phyloP scores from a whole-genome alignment of 352 stramenopile species.

The Aphanomyces euteiches region DNA sequence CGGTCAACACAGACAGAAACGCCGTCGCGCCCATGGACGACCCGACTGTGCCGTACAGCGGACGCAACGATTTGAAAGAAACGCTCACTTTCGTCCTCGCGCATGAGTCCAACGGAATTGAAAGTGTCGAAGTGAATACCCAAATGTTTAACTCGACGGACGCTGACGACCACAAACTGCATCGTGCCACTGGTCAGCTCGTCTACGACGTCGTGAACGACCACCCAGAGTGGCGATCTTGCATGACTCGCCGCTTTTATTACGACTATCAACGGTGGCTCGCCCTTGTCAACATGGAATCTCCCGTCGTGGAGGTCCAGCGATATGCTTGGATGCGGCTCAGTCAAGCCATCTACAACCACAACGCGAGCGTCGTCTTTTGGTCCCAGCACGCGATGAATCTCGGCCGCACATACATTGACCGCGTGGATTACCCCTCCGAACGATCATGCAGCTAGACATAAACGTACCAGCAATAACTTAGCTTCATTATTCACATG shows the following conservation, averaged over 20 bases:
- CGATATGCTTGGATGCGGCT: slow-evolving; percentile 7
- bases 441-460: no score
- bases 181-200: neutral
- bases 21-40: slow-evolving; percentile 1
- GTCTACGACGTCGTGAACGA: slow-evolving; percentile 3
- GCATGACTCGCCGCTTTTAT: slow-evolving; percentile 11
- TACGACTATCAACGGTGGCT: slow-evolving; percentile 22
- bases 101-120: neutral
- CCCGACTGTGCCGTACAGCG: neutral
- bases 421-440: neutral
- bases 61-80: neutral
- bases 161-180: slow-evolving; percentile 3
- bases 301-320: neutral
- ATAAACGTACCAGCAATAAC: no score
- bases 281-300: neutral
- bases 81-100: neutral
- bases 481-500: no score
- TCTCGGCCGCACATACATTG: slow-evolving; percentile 20
- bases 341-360: neutral
- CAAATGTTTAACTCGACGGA: neutral
- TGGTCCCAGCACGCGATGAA: slow-evolving; percentile 16
- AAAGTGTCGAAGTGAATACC: neutral
- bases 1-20: neutral
- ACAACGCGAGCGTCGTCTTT: neutral
- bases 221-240: neutral